Percentiles rank a stretch among this genome's conserved stretches.
phyloP scores from a whole-genome alignment of 2,329 filamentous ascomycete genomes.

The Dendryphion nanum region DNA sequence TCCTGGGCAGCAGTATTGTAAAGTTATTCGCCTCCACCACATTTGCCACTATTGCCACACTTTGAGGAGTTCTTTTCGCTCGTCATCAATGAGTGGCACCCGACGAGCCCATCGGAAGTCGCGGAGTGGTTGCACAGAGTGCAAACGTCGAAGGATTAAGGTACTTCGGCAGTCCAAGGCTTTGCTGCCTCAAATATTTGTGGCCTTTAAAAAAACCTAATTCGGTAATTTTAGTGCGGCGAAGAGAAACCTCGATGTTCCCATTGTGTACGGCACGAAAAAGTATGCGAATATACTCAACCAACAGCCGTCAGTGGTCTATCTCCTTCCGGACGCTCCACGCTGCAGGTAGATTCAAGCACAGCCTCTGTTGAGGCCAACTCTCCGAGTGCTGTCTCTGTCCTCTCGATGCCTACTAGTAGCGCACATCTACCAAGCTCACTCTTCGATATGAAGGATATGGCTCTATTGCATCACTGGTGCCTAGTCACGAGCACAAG shows the following conservation, averaged over 20 bases:
- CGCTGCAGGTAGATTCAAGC: conserved; percentile 2
- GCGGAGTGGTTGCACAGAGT: conserved; percentile 14
- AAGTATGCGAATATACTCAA: conserved; percentile 8
- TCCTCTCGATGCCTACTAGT: conserved; percentile 1
- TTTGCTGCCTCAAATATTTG: background rate
- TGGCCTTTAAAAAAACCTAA: background rate
- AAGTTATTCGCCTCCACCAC: no score
- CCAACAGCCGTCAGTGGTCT: background rate
- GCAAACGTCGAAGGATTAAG: conserved; percentile 22
- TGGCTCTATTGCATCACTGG: conserved; percentile 21
- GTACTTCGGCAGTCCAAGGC: conserved; percentile 6
- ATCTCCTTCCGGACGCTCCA: conserved; percentile 4
- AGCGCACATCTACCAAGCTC: background rate
- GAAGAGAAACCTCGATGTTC: conserved; percentile 13
- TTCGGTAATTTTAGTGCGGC: conserved; percentile 11
- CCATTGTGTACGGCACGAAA: conserved; percentile 12
- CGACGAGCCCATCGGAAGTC: conserved; percentile 22
- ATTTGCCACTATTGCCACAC: no score
- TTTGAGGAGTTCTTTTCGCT: no score
- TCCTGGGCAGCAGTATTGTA: no score
- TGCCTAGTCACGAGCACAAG: conserved; percentile 10
- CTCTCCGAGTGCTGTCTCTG: background rate
- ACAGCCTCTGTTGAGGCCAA: background rate
- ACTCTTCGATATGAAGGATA: conserved; percentile 11
- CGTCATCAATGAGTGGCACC: no score